Evolutionary conservation across 2,329 filamentous ascomycete species (phyloP), one percentile per base, ranked within the genome.

Genomic region (Nigrospora osmanthi): DNA sequence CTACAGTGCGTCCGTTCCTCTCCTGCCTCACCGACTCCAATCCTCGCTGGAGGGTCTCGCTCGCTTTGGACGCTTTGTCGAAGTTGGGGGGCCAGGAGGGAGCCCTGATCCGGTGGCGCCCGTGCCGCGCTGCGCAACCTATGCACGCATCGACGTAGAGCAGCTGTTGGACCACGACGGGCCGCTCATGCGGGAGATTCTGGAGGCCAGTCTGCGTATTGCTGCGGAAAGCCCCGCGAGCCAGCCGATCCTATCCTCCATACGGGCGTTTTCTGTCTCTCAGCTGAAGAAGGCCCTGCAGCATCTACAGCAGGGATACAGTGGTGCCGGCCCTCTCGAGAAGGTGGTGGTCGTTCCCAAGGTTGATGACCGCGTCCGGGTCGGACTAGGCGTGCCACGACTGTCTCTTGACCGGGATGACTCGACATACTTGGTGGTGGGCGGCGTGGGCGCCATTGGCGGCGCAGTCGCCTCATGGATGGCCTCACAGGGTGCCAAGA

Each of bases 371-470:
- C n/a, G n/a, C n/a, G n/a, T n/a, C n/a, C n/a, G n/a, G n/a, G n/a
- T n/a, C n/a, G n/a, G n/a, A n/a, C n/a, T n/a, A n/a, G n/a, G n/a
- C n/a, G n/a, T n/a, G n/a, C n/a, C n/a, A n/a, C n/a, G n/a, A n/a
- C 16, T 17, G 15, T 32, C 39, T 2, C 6, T 36, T 11, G 23
- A 30, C n/a, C n/a, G n/a, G 10, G n/a, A 33, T 9, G 34, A 46
- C 11, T 14, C 54, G 3, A 52, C 57, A 2, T 68, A 68, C 41
- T 48, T 68, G 1, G 44, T 68, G 11, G 54, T 58, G 31, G 66
- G 66, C 41, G 65, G 66, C 11, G 53, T 63, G 2, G 63, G 65
- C 35, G 65, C 62, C 31, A 49, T 68, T 2, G 66, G 66, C 15
- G 53, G 54, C 33, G 55, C 52, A 34, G 57, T 66, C 31, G 56